Evolutionary conservation across 177 flowering plant species (phyloP).

Genomic region (Vitis hybrid): DNA sequence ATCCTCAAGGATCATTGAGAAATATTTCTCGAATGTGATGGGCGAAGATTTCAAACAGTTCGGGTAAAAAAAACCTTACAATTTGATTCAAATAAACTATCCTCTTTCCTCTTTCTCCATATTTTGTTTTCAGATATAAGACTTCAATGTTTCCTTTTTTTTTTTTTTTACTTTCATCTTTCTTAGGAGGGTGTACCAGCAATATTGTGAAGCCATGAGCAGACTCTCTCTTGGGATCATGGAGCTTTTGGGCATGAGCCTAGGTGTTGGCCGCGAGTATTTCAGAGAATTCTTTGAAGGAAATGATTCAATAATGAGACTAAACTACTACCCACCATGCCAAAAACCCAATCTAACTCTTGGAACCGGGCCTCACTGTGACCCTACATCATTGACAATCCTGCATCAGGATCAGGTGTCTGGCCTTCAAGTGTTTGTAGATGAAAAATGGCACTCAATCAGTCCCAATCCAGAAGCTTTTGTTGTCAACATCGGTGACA

Average conservation of each 20-base stretch:
- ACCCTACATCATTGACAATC: constrained; percentile 66
- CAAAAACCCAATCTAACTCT: constrained; percentile 53
- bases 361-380: constrained; percentile 76
- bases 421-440: constrained; percentile 60
- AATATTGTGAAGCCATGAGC: constrained; percentile 61
- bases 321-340: constrained; percentile 67
- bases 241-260: constrained; percentile 64
- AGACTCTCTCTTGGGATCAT: constrained; percentile 42
- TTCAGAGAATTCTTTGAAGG: constrained; percentile 51
- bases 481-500: constrained; percentile 73
- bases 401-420: constrained; percentile 67
- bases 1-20: constrained; percentile 27
- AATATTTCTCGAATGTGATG: constrained; percentile 33
- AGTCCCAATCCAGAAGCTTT: constrained; percentile 47
- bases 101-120: background rate
- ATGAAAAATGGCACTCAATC: constrained; percentile 46
- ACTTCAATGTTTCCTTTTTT: background rate
- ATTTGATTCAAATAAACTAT: background rate
- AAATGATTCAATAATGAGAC: constrained; percentile 59
- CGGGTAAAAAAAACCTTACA: constrained; percentile 38
- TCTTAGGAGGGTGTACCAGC: constrained; percentile 48
- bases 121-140: background rate
- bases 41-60: constrained; percentile 42
- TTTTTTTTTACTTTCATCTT: background rate
- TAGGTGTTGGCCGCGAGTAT: constrained; percentile 39